Evolutionary conservation across 495 filamentous ascomycete genomes (phyloP).

Genomic region (Lophiostoma macrostomum): DNA sequence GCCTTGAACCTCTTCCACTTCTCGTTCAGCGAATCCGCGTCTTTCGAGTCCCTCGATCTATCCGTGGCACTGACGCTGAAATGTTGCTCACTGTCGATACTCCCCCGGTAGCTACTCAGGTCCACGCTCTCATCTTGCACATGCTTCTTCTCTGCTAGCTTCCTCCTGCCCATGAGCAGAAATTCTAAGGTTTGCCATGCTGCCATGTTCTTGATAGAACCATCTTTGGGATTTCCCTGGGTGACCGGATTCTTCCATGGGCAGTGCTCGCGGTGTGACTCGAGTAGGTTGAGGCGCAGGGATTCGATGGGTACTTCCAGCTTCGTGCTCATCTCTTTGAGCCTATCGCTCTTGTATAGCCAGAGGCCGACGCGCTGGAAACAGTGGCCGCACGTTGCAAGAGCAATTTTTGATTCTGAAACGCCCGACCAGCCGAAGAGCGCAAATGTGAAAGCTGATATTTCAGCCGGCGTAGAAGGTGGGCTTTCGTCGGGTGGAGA

Average conservation of each 20-base stretch:
- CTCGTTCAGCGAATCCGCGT: constrained; percentile 18
- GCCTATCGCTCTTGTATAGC: constrained; percentile 60
- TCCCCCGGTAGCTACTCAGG: background rate
- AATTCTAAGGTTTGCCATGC: constrained; percentile 37
- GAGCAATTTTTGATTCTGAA: constrained; percentile 58
- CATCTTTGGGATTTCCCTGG: constrained; percentile 34
- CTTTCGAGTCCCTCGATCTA: too few species aligned
- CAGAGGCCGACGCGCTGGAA: constrained; percentile 88
- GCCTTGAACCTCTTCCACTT: constrained; percentile 32
- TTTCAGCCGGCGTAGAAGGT: constrained; percentile 46
- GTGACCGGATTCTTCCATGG: constrained; percentile 42
- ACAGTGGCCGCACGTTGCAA: constrained; percentile 78
- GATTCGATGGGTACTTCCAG: constrained; percentile 40
- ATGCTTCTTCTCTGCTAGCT: background rate
- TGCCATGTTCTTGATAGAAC: constrained; percentile 31
- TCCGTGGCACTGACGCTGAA: too few species aligned
- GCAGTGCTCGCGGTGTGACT: constrained; percentile 44
- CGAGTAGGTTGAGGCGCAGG: constrained; percentile 35
- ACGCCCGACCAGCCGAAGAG: constrained; percentile 83
- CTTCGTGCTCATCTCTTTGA: constrained; percentile 37
- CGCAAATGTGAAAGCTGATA: constrained; percentile 68
- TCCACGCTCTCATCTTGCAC: background rate
- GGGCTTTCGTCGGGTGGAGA: constrained; percentile 34
- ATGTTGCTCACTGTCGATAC: too few species aligned
- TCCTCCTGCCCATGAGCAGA: constrained; percentile 19